Evolutionary conservation across 2,329 filamentous ascomycete species (phyloP).

Genomic region (Cylindrodendrum hubeiense): DNA sequence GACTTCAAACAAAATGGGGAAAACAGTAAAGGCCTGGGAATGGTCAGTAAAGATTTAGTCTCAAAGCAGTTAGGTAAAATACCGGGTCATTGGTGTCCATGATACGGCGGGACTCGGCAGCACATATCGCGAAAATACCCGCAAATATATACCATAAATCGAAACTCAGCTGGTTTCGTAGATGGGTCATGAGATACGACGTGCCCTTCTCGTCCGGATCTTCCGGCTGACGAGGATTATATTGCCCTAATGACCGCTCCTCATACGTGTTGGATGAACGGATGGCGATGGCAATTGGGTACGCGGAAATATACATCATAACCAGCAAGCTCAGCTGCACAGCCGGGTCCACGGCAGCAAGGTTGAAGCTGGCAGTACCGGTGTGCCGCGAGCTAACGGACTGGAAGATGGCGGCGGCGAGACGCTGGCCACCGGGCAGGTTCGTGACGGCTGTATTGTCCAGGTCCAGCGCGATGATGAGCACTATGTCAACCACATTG

Average conservation of each 20-base stretch:
- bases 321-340: conserved; percentile 70
- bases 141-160: conserved; percentile 58
- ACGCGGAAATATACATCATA: conserved; percentile 76
- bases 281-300: conserved; percentile 72
- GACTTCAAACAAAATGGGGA: conserved; percentile 51
- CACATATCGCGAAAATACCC: conserved; percentile 52
- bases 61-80: not conserved
- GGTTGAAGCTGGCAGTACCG: conserved; percentile 63
- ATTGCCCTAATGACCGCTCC: conserved; percentile 71
- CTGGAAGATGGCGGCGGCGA: conserved; percentile 71
- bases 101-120: conserved; percentile 45
- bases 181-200: conserved; percentile 49
- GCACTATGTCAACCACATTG: conserved; percentile 66
- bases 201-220: conserved; percentile 46
- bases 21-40: conserved; percentile 45
- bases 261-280: conserved; percentile 72
- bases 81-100: conserved; percentile 43
- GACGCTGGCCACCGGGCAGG: conserved; percentile 58
- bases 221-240: conserved; percentile 49
- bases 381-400: conserved; percentile 62
- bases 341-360: conserved; percentile 63
- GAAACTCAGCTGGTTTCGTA: conserved; percentile 55
- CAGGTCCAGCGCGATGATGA: conserved; percentile 66
- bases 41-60: not conserved
- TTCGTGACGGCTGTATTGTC: conserved; percentile 62